phyloP scores from a whole-genome alignment of 2,329 filamentous ascomycete genomes.

The Exophiala mesophila region DNA sequence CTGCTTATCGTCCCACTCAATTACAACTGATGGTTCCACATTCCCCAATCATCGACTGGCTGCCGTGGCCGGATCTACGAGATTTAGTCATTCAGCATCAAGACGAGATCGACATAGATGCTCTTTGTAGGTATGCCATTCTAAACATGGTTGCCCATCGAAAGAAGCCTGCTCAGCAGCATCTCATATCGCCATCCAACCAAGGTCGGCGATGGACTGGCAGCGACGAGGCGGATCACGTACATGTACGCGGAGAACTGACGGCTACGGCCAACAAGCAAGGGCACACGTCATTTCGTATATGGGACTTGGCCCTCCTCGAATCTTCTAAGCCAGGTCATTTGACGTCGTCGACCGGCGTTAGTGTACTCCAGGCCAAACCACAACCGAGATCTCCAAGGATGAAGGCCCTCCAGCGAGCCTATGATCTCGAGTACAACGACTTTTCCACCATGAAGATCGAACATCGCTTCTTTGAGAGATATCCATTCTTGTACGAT shows the following conservation, averaged over 20 bases:
- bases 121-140: constrained; percentile 13
- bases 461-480: constrained; percentile 13
- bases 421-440: constrained; percentile 82
- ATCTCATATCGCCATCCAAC: not conserved
- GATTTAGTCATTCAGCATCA: constrained; percentile 44
- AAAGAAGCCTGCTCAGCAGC: not conserved
- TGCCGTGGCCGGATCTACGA: constrained; percentile 54
- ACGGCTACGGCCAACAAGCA: not conserved
- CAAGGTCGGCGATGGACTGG: not conserved
- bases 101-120: constrained; percentile 17
- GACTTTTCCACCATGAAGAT: constrained; percentile 68
- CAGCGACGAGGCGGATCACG: constrained; percentile 8
- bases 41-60: constrained; percentile 53
- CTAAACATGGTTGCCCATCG: constrained; percentile 16
- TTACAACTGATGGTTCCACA: constrained; percentile 49
- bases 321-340: constrained; percentile 5
- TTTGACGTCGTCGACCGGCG: not conserved
- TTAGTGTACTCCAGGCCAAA: not conserved
- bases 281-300: constrained; percentile 11
- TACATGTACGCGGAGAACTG: constrained; percentile 3
- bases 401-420: constrained; percentile 62
- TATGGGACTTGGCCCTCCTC: constrained; percentile 14
- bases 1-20: constrained; percentile 47
- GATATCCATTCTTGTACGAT: constrained; percentile 12
- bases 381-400: constrained; percentile 6